A percentile compares a stretch with the other conserved stretches of the same genome.
phyloP scores from a whole-genome alignment of 352 stramenopile genomes.

The Globisporangium middletonii region DNA sequence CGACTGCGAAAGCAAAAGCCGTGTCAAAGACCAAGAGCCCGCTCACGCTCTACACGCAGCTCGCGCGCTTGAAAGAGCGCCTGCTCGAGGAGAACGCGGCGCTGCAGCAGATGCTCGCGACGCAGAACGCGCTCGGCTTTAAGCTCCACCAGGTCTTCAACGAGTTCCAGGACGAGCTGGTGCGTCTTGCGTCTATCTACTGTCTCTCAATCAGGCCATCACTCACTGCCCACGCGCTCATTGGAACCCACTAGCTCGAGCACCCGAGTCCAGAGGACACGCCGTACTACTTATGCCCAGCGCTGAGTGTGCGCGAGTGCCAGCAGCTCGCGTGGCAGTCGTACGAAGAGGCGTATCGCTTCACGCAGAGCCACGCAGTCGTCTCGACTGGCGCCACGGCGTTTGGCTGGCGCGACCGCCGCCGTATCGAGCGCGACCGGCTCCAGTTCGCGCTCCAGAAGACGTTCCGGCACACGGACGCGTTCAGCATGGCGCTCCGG shows the following conservation, averaged over 20 bases:
- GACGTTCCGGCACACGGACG: slow-evolving; percentile 13
- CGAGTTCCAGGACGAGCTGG: slow-evolving; percentile 22
- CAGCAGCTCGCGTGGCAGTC: slow-evolving; percentile 25
- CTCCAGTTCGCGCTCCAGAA: slow-evolving; percentile 31
- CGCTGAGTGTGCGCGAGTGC: slow-evolving; percentile 35
- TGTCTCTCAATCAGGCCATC: not conserved
- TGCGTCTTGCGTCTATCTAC: not conserved
- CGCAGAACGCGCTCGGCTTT: slow-evolving; percentile 37
- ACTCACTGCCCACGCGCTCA: too few species aligned
- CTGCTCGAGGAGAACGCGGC: slow-evolving; percentile 44
- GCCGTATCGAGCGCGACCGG: slow-evolving; percentile 13
- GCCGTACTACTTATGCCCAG: slow-evolving; percentile 15
- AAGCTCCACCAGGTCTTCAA: slow-evolving; percentile 28
- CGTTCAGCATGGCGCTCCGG: slow-evolving; percentile 15
- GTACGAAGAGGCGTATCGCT: slow-evolving; percentile 35
- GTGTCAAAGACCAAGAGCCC: slow-evolving; percentile 2
- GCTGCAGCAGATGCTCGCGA: slow-evolving; percentile 31
- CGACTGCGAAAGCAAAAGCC: not conserved
- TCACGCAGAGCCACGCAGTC: slow-evolving; percentile 32
- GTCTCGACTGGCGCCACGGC: slow-evolving; percentile 21
- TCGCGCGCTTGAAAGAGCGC: slow-evolving; percentile 42
- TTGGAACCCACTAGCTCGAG: too few species aligned
- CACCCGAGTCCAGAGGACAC: not conserved
- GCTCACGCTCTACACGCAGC: slow-evolving; percentile 36
- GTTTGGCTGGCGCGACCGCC: slow-evolving; percentile 33